A percentile compares a stretch with the other conserved stretches of the same genome.
Evolutionary conservation across 768 basidiomycete species (phyloP).

Genomic region (Pleurotus citrinopileatus): DNA sequence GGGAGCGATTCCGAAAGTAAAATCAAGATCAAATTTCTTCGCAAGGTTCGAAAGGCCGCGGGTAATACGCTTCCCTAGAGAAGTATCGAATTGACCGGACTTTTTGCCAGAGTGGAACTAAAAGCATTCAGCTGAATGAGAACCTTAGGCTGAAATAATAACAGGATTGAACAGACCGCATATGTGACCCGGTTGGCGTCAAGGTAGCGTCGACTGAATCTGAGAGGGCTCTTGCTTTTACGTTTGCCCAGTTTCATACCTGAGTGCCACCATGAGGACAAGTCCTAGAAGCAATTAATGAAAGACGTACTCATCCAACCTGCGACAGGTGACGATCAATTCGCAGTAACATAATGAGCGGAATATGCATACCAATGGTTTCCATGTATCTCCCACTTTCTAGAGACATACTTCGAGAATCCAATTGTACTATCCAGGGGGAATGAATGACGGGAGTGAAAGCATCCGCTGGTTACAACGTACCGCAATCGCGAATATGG

Average conservation of each 20-base stretch:
- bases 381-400: slow-evolving; percentile 93
- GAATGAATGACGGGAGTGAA: background rate
- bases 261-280: slow-evolving; percentile 16
- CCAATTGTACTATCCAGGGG: slow-evolving; percentile 49
- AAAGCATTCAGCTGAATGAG: background rate
- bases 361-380: slow-evolving; percentile 61
- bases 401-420: slow-evolving; percentile 73
- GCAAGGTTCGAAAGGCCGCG: slow-evolving; percentile 51
- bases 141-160: background rate
- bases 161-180: slow-evolving; percentile 51
- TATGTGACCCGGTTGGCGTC: slow-evolving; percentile 79
- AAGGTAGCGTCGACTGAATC: slow-evolving; percentile 70
- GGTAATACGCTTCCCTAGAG: slow-evolving; percentile 49
- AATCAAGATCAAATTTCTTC: slow-evolving; percentile 56
- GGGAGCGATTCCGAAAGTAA: slow-evolving; percentile 69
- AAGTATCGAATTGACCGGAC: slow-evolving; percentile 62
- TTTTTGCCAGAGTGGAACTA: slow-evolving; percentile 64
- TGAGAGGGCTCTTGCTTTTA: slow-evolving; percentile 45
- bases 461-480: slow-evolving; percentile 24
- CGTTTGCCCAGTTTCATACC: slow-evolving; percentile 46
- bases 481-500: slow-evolving; percentile 78
- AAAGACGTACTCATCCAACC: slow-evolving; percentile 62
- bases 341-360: background rate
- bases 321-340: slow-evolving; percentile 17
- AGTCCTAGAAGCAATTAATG: background rate